These are phyloP conservation scores for Cucurbita argyrosperma DNA, from an alignment of 306 rosid species.

Conservation along the genomic window DNA sequence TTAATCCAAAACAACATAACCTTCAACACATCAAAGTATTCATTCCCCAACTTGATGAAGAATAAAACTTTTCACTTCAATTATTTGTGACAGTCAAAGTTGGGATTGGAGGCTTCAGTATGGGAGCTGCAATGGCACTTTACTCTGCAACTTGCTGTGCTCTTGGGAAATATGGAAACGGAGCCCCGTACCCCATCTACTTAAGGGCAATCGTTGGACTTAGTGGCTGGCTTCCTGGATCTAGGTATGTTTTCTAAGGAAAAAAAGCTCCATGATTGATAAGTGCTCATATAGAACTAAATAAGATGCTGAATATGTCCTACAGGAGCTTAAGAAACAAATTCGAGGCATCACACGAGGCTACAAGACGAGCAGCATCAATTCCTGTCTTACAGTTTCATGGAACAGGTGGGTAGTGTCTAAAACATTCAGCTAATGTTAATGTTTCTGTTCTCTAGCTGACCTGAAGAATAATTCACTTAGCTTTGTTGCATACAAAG, in stretches of 20 bases:
- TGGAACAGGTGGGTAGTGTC: slow-evolving; percentile 49
- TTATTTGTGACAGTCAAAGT: slow-evolving; percentile 67
- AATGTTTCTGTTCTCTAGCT: not conserved
- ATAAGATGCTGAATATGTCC: not conserved
- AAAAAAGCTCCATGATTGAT: not conserved
- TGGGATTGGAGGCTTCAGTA: slow-evolving; percentile 95
- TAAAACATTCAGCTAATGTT: not conserved
- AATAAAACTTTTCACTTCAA: not conserved
- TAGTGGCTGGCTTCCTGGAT: slow-evolving; percentile 99
- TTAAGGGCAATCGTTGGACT: slow-evolving; percentile 81
- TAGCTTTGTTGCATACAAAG: not conserved
- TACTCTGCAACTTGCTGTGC: slow-evolving; percentile 96
- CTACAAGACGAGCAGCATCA: slow-evolving; percentile 75
- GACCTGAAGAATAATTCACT: not conserved
- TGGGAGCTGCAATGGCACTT: slow-evolving; percentile 97
- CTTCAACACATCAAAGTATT: not conserved
- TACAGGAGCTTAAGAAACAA: slow-evolving; percentile 74
- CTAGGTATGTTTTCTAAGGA: slow-evolving; percentile 35
- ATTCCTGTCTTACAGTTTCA: slow-evolving; percentile 69
- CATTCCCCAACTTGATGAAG: not conserved
- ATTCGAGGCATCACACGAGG: slow-evolving; percentile 72
- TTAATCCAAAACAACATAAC: not conserved
- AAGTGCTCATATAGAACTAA: not conserved
- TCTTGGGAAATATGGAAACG: slow-evolving; percentile 73
- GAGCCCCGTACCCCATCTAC: slow-evolving; percentile 61